Evolutionary conservation across 805 yeast species (phyloP).

Genomic region (Spathaspora passalidarum): DNA sequence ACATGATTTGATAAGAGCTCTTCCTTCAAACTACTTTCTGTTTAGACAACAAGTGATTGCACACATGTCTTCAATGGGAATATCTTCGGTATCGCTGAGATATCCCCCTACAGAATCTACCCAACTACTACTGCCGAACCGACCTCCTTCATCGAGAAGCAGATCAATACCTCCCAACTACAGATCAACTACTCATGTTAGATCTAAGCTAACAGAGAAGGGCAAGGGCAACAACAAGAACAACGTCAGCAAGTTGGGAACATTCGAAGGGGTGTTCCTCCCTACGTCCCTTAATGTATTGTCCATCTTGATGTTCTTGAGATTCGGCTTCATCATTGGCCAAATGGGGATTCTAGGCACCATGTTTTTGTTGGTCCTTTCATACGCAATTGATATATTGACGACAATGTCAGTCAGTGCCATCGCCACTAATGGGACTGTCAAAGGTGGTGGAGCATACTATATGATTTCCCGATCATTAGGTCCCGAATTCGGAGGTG

Average conservation of each 20-base stretch:
- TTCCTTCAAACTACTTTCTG: too few species aligned
- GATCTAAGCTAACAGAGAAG: background rate
- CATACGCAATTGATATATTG: conserved; percentile 76
- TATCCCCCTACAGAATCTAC: conserved; percentile 6
- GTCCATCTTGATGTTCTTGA: conserved; percentile 89
- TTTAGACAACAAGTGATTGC: too few species aligned
- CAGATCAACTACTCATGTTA: background rate
- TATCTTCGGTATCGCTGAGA: conserved; percentile 4
- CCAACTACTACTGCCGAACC: conserved; percentile 4
- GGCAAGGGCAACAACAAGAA: background rate
- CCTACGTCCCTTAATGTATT: conserved; percentile 92
- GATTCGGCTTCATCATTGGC: conserved; percentile 94
- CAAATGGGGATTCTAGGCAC: conserved; percentile 90
- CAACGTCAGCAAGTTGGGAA: conserved; percentile 58
- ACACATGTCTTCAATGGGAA: background rate
- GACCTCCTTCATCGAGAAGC: background rate
- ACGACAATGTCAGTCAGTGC: conserved; percentile 92
- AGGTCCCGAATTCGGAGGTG: conserved; percentile 98
- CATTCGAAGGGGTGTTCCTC: conserved; percentile 85
- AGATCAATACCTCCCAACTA: background rate
- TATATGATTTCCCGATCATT: conserved; percentile 93
- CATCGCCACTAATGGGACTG: conserved; percentile 95
- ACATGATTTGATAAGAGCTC: too few species aligned
- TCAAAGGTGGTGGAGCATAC: conserved; percentile 97
- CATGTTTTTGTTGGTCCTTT: conserved; percentile 58